These are phyloP conservation scores for Neurospora sp. DNA, from an alignment of 495 filamentous ascomycete genomes.

Conservation along the genomic window DNA sequence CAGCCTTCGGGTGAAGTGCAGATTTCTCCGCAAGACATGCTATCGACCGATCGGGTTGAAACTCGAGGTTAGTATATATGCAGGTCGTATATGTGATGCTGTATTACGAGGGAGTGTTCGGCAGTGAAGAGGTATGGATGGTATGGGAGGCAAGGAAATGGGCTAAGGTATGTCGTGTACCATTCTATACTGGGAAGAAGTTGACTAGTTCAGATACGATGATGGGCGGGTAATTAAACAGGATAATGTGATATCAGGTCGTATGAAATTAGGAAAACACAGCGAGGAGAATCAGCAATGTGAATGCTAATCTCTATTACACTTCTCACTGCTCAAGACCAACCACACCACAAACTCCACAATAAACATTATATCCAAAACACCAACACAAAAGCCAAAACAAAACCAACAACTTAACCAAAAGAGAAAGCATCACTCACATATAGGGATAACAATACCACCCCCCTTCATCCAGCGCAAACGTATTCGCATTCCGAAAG, in stretches of 20 bases:
- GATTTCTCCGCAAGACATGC: conserved; percentile 22
- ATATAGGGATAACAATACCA: conserved; percentile 32
- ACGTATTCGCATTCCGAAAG: conserved; percentile 25
- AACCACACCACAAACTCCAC: too few species aligned
- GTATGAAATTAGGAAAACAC: too few species aligned
- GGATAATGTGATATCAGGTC: too few species aligned
- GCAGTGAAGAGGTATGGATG: not conserved
- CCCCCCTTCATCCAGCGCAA: conserved; percentile 30
- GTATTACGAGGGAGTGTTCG: not conserved
- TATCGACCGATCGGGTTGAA: not conserved
- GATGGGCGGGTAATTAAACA: not conserved
- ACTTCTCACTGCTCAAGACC: not conserved
- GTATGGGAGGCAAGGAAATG: not conserved
- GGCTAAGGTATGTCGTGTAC: not conserved
- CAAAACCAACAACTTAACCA: too few species aligned
- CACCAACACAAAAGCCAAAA: too few species aligned
- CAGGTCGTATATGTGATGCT: not conserved
- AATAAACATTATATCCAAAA: too few species aligned
- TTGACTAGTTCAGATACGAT: not conserved
- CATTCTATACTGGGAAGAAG: not conserved
- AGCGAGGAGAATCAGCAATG: too few species aligned
- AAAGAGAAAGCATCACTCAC: not conserved
- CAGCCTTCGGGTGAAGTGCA: conserved; percentile 37
- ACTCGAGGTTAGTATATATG: not conserved
- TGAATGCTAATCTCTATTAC: too few species aligned